A percentile compares a stretch with the other conserved stretches of the same genome.
Conservation (phyloP, 768 basidiomycete species). For the Naganishia randhawae region DNA sequence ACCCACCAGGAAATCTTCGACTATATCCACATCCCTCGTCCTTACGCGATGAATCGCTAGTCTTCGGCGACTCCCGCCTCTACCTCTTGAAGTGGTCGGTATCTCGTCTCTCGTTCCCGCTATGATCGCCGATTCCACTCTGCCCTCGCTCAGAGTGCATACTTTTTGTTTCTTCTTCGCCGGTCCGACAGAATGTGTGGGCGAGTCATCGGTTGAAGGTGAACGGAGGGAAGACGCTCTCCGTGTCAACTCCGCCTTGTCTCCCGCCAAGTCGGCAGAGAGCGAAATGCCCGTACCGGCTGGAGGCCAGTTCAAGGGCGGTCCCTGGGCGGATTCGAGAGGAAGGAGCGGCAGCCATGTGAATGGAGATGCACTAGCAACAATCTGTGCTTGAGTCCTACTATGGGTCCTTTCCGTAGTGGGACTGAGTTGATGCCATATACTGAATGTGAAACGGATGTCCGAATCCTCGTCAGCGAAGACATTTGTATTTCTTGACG, state of each 20-base stretch:
- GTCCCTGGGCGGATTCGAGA: neutral
- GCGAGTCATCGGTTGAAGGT: neutral
- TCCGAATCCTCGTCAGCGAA: neutral
- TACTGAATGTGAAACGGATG: conserved; percentile 14
- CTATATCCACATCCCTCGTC: conserved; percentile 8
- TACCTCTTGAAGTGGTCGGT: neutral
- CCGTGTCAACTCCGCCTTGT: neutral
- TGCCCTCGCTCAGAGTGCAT: neutral
- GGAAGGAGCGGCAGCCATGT: conserved; percentile 23
- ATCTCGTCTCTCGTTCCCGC: neutral
- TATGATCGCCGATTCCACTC: neutral
- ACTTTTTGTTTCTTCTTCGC: conserved; percentile 5
- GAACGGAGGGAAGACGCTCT: neutral
- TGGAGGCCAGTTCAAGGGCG: neutral
- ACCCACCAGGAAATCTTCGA: conserved; percentile 25
- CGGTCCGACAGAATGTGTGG: neutral
- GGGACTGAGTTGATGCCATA: neutral
- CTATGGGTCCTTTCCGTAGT: neutral
- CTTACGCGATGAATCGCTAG: neutral
- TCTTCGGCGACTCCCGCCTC: neutral
- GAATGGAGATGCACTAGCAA: neutral
- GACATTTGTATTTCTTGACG: neutral
- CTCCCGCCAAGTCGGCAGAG: neutral
- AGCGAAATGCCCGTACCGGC: neutral
- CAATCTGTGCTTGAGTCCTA: neutral